Percentiles rank a stretch among this genome's conserved stretches.
These are phyloP conservation scores for Prinsepia uniflora DNA, from an alignment of 306 rosid species.

Conservation along the genomic window DNA sequence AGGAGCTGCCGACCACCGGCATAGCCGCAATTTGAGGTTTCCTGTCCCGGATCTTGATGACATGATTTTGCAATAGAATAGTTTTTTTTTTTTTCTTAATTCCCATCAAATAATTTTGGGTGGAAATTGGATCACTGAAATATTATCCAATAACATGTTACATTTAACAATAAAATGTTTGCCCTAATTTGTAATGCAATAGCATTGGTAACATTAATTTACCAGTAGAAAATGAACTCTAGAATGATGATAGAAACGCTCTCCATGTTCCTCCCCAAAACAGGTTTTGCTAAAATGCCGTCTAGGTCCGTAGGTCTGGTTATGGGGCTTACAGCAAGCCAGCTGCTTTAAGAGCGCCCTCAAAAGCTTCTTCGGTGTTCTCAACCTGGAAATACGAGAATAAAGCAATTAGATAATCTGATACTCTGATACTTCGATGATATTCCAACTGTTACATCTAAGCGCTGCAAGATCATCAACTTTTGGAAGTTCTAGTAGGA, in stretches of 20 bases:
- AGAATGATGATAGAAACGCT: neutral
- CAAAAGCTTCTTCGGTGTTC: constrained; percentile 41
- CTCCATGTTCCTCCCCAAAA: neutral
- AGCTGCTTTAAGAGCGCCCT: constrained; percentile 55
- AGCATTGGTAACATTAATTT: neutral
- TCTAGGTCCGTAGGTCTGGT: neutral
- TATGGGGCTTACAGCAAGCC: constrained; percentile 37
- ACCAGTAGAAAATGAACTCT: neutral
- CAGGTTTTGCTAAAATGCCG: neutral
- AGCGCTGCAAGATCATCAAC: neutral
- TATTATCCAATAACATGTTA: neutral
- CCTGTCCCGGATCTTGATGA: neutral
- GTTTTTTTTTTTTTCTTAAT: neutral
- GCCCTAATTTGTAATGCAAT: neutral
- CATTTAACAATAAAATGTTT: neutral
- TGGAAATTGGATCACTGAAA: neutral
- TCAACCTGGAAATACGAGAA: constrained; percentile 20
- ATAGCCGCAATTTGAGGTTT: constrained; percentile 10
- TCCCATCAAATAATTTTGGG: too few relatives aligned
- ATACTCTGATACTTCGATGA: too few relatives aligned
- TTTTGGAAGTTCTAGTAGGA: neutral
- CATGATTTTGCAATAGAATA: neutral
- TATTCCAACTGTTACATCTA: too few relatives aligned
- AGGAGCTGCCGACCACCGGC: neutral
- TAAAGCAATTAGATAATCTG: neutral